These are phyloP conservation scores for Papiliotrema flavescens DNA, from an alignment of 1,284 basidiomycete species.

Conservation along the genomic window DNA sequence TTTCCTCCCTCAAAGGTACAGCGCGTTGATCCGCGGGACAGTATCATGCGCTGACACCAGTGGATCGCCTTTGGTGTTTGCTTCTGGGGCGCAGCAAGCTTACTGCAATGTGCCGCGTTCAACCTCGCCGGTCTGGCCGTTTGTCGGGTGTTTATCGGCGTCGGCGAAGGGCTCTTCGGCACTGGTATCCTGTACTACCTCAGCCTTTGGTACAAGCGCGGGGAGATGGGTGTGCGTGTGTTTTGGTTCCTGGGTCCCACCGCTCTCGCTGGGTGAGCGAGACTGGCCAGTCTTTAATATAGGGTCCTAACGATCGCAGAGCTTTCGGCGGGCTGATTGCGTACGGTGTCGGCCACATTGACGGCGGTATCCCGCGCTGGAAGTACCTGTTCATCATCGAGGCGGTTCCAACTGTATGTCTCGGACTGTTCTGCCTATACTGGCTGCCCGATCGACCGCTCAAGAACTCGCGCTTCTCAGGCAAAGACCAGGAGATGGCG, in stretches of 20 bases:
- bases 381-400: conserved; percentile 2
- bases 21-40: no score
- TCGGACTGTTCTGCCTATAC: conserved; percentile 63
- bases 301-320: not conserved
- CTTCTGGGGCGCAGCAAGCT: conserved; percentile 32
- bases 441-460: conserved; percentile 65
- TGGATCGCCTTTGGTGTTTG: conserved; percentile 2
- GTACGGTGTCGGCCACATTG: conserved; percentile 15
- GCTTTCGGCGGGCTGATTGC: conserved; percentile 25
- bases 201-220: conserved; percentile 35
- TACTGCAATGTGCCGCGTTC: conserved; percentile 25
- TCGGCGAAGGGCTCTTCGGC: conserved; percentile 39
- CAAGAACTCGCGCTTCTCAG: not conserved
- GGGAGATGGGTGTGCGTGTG: conserved; percentile 40
- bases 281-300: not conserved
- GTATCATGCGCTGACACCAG: not conserved
- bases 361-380: conserved; percentile 8
- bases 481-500: conserved; percentile 56
- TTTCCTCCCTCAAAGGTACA: not conserved
- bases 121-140: conserved; percentile 30
- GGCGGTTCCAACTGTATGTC: conserved; percentile 52
- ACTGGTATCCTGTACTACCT: conserved; percentile 27
- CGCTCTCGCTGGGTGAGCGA: conserved; percentile 19
- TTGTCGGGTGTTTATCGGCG: conserved; percentile 38
- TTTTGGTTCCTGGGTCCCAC: conserved; percentile 42